Conservation (phyloP, 371 early-diverging fungal species). For the Smittium culicis region DNA sequence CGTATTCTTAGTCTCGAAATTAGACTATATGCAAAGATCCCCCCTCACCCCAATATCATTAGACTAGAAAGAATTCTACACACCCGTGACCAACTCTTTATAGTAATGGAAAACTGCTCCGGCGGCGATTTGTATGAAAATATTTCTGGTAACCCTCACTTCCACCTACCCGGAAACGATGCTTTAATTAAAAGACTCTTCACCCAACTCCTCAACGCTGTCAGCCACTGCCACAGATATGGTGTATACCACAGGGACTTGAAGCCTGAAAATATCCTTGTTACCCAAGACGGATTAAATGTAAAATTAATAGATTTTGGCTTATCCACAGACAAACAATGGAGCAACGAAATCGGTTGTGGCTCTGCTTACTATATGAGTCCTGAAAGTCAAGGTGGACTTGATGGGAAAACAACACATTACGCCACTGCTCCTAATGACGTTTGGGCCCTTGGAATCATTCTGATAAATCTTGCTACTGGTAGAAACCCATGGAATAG, state of each 20-base stretch:
- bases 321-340: conserved; percentile 58
- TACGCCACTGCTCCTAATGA: conserved; percentile 66
- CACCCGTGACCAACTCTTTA: conserved; percentile 87
- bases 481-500: conserved; percentile 71
- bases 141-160: conserved; percentile 47
- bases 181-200: conserved; percentile 29
- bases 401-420: conserved; percentile 33
- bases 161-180: conserved; percentile 29
- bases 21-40: conserved; percentile 24
- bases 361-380: conserved; percentile 88
- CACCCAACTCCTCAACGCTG: conserved; percentile 36
- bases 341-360: conserved; percentile 71
- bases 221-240: conserved; percentile 41
- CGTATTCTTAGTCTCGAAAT: conserved; percentile 27
- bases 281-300: conserved; percentile 27
- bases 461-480: conserved; percentile 59
- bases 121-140: conserved; percentile 96
- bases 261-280: conserved; percentile 39
- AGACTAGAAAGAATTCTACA: conserved; percentile 93
- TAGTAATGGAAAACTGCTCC: conserved; percentile 96
- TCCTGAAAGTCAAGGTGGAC: conserved; percentile 71
- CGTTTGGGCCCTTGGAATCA: conserved; percentile 75
- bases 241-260: conserved; percentile 37
- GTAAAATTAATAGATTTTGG: conserved; percentile 93
- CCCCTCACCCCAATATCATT: conserved; percentile 70